These are phyloP conservation scores for Xylaria sp. DNA, from an alignment of 2,329 filamentous ascomycete genomes.

Conservation along the genomic window DNA sequence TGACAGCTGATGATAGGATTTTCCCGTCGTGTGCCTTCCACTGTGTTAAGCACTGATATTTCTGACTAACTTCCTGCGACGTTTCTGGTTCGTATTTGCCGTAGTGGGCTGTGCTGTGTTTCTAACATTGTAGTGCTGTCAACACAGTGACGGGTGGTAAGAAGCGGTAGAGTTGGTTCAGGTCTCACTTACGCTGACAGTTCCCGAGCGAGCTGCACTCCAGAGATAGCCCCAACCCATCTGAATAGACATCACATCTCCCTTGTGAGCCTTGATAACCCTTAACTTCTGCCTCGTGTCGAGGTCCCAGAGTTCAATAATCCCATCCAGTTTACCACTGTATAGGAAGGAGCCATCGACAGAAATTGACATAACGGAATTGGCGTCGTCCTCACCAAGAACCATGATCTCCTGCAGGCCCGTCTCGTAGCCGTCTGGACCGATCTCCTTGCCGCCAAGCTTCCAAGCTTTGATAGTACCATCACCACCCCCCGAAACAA, in stretches of 20 bases:
- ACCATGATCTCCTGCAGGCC: constrained; percentile 73
- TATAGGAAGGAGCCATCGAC: constrained; percentile 93
- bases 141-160: background rate
- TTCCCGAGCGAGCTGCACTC: constrained; percentile 88
- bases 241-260: constrained; percentile 84
- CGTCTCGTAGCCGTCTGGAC: constrained; percentile 59
- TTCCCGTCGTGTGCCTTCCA: constrained; percentile 88
- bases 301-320: constrained; percentile 95
- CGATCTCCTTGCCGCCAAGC: constrained; percentile 55
- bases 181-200: constrained; percentile 69
- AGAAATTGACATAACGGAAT: constrained; percentile 76
- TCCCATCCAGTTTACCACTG: constrained; percentile 82
- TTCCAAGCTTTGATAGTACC: constrained; percentile 95
- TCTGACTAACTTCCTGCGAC: constrained; percentile 68
- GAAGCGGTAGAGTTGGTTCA: background rate
- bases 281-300: constrained; percentile 90
- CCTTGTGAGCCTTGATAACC: constrained; percentile 79
- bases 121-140: constrained; percentile 47
- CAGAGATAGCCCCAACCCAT: constrained; percentile 86
- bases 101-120: constrained; percentile 71
- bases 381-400: constrained; percentile 65
- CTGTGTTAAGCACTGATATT: constrained; percentile 78
- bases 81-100: constrained; percentile 58
- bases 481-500: constrained; percentile 92
- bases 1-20: constrained; percentile 82